Base-by-base conservation (phyloP, 179 eudicot species). In the Nepenthes alata region DNA sequence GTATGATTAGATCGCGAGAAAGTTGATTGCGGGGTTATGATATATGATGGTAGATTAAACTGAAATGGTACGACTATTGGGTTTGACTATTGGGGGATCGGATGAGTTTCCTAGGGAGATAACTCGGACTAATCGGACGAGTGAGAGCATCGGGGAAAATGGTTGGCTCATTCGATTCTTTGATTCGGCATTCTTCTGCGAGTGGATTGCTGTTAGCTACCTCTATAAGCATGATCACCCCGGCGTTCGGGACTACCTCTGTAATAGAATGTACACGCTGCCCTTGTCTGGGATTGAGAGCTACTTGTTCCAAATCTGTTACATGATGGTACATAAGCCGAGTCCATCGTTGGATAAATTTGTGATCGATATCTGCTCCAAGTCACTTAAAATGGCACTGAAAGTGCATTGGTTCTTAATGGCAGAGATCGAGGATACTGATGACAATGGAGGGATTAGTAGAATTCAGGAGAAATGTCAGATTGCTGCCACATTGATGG, bases 181-280 rank as follows among this genome's bases (percentile, higher is more conserved):
- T 16, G 98, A 93, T 65, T 93, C 98, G 0, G 83, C 96, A 1
- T 93, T 93, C 67, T 93, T 93, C 69, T 93, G 98, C 72, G 98
- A 93, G 80, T 93, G 98, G 98, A 93, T 93, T 80, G 98, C 98
- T 47, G 98, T 93, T 61, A 87, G 98, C 77, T 93, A 93, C 78
- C 77, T 93, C 59, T 93, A 93, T 72, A 93, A 93, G 83, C 98
- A 93, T 77, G 90, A 87, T 49, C 98, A 93, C 50, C 67, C 98
- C 1, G 98, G 98, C 10, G 98, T 93, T 11, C 68, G 98, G 61
- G 98, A 93, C 63, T 93, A 93, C 67, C 71, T 93, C 65, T 93
- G 98, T 68, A 93, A 93, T 66, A 75, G 98, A 59, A 93, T 93
- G 98, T 93, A 93, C 66, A 85, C 97, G 37, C 77, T 93, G 44